Percentiles rank a stretch among this genome's conserved stretches.
These are phyloP conservation scores for Cladosporium sp. DNA, from an alignment of 2,329 filamentous ascomycete genomes.

Conservation along the genomic window DNA sequence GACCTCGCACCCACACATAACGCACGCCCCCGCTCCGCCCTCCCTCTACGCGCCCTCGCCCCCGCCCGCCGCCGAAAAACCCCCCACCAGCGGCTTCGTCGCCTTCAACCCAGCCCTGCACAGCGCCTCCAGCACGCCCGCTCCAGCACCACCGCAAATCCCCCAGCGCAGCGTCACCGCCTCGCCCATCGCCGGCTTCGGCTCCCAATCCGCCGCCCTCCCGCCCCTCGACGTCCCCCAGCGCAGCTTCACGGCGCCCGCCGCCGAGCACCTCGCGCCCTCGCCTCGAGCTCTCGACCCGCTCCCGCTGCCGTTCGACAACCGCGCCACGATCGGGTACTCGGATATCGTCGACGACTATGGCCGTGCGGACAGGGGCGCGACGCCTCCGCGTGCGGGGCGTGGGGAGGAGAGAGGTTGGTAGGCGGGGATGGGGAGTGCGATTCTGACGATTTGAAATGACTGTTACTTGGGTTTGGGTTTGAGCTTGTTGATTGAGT, in stretches of 20 bases:
- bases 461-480: no score
- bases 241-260: conserved; percentile 19
- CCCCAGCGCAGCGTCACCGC: conserved; percentile 19
- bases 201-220: conserved; percentile 3
- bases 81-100: conserved; percentile 19
- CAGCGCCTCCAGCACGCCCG: conserved; percentile 12
- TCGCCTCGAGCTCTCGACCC: not conserved
- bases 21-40: conserved; percentile 12
- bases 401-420: not conserved
- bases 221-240: conserved; percentile 14
- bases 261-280: conserved; percentile 2
- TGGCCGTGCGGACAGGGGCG: not conserved
- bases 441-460: no score
- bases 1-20: conserved; percentile 14
- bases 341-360: conserved; percentile 11
- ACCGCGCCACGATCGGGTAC: conserved; percentile 5
- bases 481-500: no score
- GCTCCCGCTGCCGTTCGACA: not conserved
- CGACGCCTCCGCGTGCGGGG: not conserved
- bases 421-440: not conserved
- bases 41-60: conserved; percentile 11
- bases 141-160: conserved; percentile 9
- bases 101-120: conserved; percentile 27
- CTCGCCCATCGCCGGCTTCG: not conserved
- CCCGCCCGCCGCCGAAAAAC: conserved; percentile 5